Percentiles rank a stretch among this genome's conserved stretches.
Conservation (phyloP, 257 asterid genomes). For the Catharanthus roseus region DNA sequence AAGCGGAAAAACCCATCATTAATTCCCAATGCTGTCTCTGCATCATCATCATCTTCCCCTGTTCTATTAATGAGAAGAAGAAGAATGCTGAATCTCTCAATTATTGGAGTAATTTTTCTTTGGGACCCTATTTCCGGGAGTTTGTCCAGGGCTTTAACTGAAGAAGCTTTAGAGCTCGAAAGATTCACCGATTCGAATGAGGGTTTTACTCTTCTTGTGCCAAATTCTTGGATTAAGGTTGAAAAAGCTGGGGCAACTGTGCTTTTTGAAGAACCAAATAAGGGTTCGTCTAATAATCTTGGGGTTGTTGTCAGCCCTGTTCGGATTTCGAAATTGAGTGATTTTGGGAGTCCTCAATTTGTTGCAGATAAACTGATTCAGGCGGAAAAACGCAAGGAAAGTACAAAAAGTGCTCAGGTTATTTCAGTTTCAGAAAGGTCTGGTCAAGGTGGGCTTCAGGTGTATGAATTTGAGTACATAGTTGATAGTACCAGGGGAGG, state of each 20-base stretch:
- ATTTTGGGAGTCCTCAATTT: constrained; percentile 82
- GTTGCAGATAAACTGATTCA: constrained; percentile 84
- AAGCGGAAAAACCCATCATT: neutral
- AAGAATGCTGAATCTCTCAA: constrained; percentile 15
- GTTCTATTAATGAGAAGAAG: neutral
- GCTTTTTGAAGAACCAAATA: constrained; percentile 57
- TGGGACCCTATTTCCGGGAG: constrained; percentile 4
- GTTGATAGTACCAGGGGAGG: constrained; percentile 93
- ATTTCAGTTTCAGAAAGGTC: constrained; percentile 68
- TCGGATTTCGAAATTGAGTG: constrained; percentile 53
- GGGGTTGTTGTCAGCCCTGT: constrained; percentile 89
- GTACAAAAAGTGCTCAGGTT: constrained; percentile 82
- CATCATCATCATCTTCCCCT: neutral
- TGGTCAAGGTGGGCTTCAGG: constrained; percentile 56
- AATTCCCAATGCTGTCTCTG: neutral
- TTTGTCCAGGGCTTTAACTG: constrained; percentile 35
- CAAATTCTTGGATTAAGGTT: constrained; percentile 82
- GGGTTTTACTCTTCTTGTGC: constrained; percentile 80
- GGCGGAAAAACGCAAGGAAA: constrained; percentile 92
- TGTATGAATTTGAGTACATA: constrained; percentile 86
- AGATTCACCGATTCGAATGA: constrained; percentile 57
- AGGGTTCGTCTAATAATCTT: constrained; percentile 58
- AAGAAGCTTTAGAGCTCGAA: constrained; percentile 46
- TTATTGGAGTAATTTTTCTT: constrained; percentile 14
- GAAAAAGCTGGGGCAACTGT: constrained; percentile 92